These are phyloP conservation scores for Vitis amurensis DNA, from an alignment of 164 flowering plant genomes.

Conservation along the genomic window DNA sequence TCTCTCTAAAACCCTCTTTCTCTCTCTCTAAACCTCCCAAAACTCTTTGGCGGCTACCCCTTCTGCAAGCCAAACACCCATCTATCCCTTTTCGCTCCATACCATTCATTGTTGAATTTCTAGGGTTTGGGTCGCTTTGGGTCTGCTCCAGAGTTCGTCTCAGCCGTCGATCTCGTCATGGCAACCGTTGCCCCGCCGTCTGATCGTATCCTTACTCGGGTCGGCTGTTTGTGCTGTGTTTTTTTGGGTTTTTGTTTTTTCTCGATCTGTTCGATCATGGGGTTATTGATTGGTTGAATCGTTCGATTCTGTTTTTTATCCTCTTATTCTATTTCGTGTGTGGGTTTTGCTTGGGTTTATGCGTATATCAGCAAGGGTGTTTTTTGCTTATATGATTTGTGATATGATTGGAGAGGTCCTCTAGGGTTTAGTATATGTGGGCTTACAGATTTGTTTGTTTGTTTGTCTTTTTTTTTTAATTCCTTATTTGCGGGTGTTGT, in stretches of 20 bases:
- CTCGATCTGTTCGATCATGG: neutral
- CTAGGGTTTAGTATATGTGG: neutral
- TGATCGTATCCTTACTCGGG: conserved; percentile 39
- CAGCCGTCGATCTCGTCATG: conserved; percentile 26
- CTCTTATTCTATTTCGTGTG: too few relatives aligned
- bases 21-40: neutral
- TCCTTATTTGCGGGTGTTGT: too few relatives aligned
- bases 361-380: conserved; percentile 7
- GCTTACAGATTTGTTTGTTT: neutral
- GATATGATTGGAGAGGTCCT: neutral
- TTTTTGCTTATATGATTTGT: neutral
- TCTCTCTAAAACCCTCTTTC: neutral
- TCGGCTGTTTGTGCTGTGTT: conserved; percentile 10
- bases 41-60: conserved; percentile 19
- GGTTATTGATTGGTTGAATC: neutral
- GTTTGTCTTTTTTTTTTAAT: too few relatives aligned
- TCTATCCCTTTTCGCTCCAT: neutral
- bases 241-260: neutral
- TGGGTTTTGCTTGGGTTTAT: conserved; percentile 25
- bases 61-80: conserved; percentile 3
- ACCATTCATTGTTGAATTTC: neutral
- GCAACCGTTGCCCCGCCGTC: conserved; percentile 39
- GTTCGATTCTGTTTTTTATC: neutral
- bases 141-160: neutral
- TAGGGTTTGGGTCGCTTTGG: too few relatives aligned